Base-by-base conservation (phyloP, 148 eudicot genomes). In the Rhododendron henanense region DNA sequence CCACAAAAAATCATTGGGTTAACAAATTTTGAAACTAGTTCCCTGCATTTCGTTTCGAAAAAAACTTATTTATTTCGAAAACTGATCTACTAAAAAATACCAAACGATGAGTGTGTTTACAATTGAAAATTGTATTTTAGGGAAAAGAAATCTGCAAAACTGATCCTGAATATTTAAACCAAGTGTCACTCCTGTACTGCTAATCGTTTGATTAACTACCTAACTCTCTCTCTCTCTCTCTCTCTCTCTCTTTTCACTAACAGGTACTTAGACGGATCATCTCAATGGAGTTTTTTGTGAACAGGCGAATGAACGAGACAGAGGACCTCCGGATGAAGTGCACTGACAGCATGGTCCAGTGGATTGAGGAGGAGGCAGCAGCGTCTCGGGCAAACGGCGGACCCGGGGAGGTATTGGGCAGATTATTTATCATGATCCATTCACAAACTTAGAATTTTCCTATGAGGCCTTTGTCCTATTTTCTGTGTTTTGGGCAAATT, bases 231-330 rank as follows among this genome's bases (percentile, higher is more conserved):
- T n/a, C 1, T 28, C 75, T 25, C 37, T 35, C 37, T 35, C 35
- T 33, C 35, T 33, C n/a, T n/a, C n/a, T n/a, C n/a, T n/a, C n/a
- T n/a, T 3, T 10, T 4, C 16, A 1, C 5, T 10, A 28, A 67
- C 3, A 69, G 75, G 75, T 69, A 28, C 59, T 84, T 2, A 28
- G 87, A 23, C 81, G 85, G 5, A 50, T 87, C 18, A 87, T 87
- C 51, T 53, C 90, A 39, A 51, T 59, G 63, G 88, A 89, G 48
- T 63, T 89, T 44, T 11, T 81, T 21, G 87, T 71, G 11, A 78
- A 77, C 61, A 89, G 81, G 45, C 33, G 84, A 16, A 84, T 87
- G n/a, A 79, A 85, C 39, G 86, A 86, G 74, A 53, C 88, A 1
- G 63, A 31, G 18, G 85, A 23, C 19, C 7, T 89, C 10, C 31